A percentile compares a stretch with the other conserved stretches of the same genome.
Conservation (phyloP, 2,329 filamentous ascomycete species). For the Pseudogymnoascus sp. region DNA sequence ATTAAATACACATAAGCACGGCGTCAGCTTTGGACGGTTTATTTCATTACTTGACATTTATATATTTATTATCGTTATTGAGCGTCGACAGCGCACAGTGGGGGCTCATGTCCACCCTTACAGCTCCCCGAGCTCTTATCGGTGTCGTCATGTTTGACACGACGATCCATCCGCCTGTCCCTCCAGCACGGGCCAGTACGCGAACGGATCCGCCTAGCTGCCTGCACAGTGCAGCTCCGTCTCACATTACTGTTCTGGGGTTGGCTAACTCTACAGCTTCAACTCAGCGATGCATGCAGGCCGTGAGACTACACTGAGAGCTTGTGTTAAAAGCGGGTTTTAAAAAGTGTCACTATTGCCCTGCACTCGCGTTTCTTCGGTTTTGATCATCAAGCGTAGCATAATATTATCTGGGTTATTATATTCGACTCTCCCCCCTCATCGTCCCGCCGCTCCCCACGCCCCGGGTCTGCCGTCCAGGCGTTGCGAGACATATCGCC, state of each 20-base stretch:
- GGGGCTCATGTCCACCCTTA: neutral
- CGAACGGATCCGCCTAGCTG: neutral
- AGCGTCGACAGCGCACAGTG: neutral
- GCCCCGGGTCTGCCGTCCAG: constrained; percentile 1
- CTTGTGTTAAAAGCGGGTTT: neutral
- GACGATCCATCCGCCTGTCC: neutral
- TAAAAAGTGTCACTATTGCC: neutral
- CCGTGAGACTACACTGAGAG: neutral
- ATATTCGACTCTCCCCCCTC: constrained; percentile 1
- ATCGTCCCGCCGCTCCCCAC: neutral
- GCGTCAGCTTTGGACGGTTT: neutral
- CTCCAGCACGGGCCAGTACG: neutral
- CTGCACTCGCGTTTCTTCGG: neutral
- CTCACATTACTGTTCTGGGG: constrained; percentile 3
- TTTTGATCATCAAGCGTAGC: constrained; percentile 1
- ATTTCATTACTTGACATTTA: neutral
- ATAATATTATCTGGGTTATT: constrained; percentile 7
- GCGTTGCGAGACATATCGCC: constrained; percentile 4
- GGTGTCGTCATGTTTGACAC: neutral
- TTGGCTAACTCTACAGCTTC: neutral
- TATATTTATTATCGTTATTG: neutral
- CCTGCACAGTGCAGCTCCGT: neutral
- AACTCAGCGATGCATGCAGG: constrained; percentile 1
- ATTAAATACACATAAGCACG: neutral
- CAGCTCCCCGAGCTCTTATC: constrained; percentile 5